Evolutionary conservation across 345 rosid species (phyloP).

Genomic region (Erodium maritimum): DNA sequence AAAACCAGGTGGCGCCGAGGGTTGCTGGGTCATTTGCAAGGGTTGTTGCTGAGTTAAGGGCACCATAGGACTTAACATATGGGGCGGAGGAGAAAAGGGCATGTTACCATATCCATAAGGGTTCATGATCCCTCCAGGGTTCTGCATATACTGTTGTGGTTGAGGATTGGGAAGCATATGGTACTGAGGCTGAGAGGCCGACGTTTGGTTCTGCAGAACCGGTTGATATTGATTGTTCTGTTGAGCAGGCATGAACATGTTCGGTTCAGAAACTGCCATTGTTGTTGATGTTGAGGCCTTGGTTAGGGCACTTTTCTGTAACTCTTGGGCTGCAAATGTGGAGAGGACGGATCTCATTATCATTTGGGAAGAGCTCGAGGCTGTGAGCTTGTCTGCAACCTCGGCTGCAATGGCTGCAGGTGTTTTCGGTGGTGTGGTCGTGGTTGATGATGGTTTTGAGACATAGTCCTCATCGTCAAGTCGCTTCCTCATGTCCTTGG

Average conservation of each 20-base stretch:
- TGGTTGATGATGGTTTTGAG: conserved; percentile 23
- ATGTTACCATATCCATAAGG: conserved; percentile 54
- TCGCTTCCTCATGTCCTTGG: conserved; percentile 48
- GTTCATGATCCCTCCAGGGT: conserved; percentile 34
- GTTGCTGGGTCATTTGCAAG: conserved; percentile 25
- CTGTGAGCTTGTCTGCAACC: conserved; percentile 83
- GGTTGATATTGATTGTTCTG: conserved; percentile 23
- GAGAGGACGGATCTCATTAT: conserved; percentile 90
- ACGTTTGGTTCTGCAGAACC: conserved; percentile 21
- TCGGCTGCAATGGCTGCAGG: conserved; percentile 92
- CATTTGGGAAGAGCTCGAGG: conserved; percentile 83
- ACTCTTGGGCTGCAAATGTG: conserved; percentile 86
- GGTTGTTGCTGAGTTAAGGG: conserved; percentile 32
- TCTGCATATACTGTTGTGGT: conserved; percentile 47
- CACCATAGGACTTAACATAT: conserved; percentile 42
- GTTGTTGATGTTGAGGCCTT: conserved; percentile 14
- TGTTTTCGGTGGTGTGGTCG: conserved; percentile 28
- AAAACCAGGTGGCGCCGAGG: conserved; percentile 39
- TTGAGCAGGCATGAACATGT: conserved; percentile 18
- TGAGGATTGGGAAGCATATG: conserved; percentile 47
- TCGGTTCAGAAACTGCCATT: no score
- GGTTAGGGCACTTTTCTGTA: conserved; percentile 47
- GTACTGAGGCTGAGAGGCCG: conserved; percentile 45
- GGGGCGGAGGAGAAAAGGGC: conserved; percentile 40
- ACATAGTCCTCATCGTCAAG: conserved; percentile 44